Evolutionary conservation across 345 rosid species (phyloP), one percentile per base, ranked within the genome.

Genomic region (Hibiscus trionum): DNA sequence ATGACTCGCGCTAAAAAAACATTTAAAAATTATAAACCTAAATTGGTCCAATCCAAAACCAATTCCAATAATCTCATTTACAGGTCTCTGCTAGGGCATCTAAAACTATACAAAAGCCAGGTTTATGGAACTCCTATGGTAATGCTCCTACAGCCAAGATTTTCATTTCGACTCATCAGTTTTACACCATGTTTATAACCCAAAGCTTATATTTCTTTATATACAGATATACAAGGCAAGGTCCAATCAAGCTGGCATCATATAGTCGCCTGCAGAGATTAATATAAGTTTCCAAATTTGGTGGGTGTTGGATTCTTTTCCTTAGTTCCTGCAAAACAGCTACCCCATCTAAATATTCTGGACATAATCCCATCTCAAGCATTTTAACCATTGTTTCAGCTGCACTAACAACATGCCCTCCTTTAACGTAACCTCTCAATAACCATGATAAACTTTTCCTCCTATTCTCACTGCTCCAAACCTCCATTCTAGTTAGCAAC

Each of bases 261-360:
- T 80, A 87, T 26, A 93, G 85, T 58, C 80, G 79, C 82, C 85
- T 89, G 84, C 97, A 89, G 21, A 91, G 82, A 73, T 81, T 76
- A 67, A 93, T 78, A 80, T 93, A 93, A 11, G 82, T 76, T 79
- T 84, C 88, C 0, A 84, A 78, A 65, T 83, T 84, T 69, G 82
- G 86, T 7, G 84, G 80, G 69, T 74, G 87, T 61, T 85, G 96
- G 74, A 91, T 88, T 80, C 76, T 83, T 78, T 88, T 85, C 52
- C 93, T 85, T 72, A 91, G 76, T 53, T 95, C 97, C 83, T 91
- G 98, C 86, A 93, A 67, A 72, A 93, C 97, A 59, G 90, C 97
- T 59, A 80, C 91, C 80, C 98, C 81, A 83, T 93, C 97, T 33
- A 93, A 76, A 77, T 89, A 88, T 59, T 87, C 94, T 0, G 98